Evolutionary conservation across 2,329 filamentous ascomycete species (phyloP), one percentile per base, ranked within the genome.

Genomic region (Aphanocladium album): DNA sequence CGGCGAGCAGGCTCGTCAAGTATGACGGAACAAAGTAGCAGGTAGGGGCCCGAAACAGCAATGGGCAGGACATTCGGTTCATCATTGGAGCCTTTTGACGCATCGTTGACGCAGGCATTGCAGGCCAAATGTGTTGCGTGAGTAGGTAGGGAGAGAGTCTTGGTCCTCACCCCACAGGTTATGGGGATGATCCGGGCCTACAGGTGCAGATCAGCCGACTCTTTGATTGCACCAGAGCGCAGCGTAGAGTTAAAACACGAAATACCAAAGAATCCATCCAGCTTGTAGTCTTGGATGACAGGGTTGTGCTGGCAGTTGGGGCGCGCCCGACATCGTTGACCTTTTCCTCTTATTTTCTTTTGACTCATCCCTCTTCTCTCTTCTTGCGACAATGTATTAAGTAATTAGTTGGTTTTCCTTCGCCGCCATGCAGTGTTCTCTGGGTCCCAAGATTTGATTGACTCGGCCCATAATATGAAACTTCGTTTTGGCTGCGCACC

Each of bases 401-500:
- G n/a, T n/a, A n/a, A n/a, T n/a, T n/a, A n/a, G n/a, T n/a, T n/a
- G n/a, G n/a, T n/a, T n/a, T n/a, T 47, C 30, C 23, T 19, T 45
- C 12, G n/a, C 17, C 17, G 52, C 35, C 37, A 43, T 5, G 2
- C n/a, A 35, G 43, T 57, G 55, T 19, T 50, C 45, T 19, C 23
- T 39, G 12, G 56, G 46, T 16, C 11, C 33, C n/a, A 17, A 58
- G n/a, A 50, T 57, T 57, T 43, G 56, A 50, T 51, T 59, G 55
- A 57, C 46, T 59, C 56, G 35, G 51, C 46, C 37, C 56, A 59
- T 59, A 37, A 33, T 17, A 35, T 27, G 47, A 51, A 59, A 51
- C 47, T 59, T 52, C 41, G 45, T 52, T 58, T 59, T 52, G 46
- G 47, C 35, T 39, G 47, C 47, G 56, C 56, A 59, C 23, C 56